These are phyloP conservation scores for Rhodosporidiobolus odoratus DNA, from an alignment of 768 basidiomycete species.

Conservation along the genomic window DNA sequence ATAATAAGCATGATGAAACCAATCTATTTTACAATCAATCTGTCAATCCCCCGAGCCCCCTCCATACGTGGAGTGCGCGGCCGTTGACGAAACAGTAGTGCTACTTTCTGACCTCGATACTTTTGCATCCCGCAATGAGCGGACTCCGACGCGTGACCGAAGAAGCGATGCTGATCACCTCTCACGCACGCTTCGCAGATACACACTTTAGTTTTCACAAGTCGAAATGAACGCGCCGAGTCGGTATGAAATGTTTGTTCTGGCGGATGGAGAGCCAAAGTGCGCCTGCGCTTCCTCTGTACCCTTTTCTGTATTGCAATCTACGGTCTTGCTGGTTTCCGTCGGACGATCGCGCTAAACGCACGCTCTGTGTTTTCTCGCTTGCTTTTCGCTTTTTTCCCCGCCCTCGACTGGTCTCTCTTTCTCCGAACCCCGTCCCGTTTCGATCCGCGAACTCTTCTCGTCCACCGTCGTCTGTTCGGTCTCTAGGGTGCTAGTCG, in stretches of 20 bases:
- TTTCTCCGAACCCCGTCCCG: too few relatives aligned
- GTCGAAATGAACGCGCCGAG: conserved; percentile 83
- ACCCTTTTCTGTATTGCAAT: not conserved
- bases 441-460: conserved; percentile 6
- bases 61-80: conserved; percentile 2
- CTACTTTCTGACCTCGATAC: conserved; percentile 36
- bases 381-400: not conserved
- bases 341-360: not conserved
- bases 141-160: too few relatives aligned
- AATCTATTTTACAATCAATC: conserved; percentile 47
- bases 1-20: conserved; percentile 27
- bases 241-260: conserved; percentile 80
- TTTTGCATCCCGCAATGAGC: conserved; percentile 36
- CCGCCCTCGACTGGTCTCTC: not conserved
- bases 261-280: conserved; percentile 90
- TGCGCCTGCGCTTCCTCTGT: conserved; percentile 52
- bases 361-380: not conserved
- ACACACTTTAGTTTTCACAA: not conserved
- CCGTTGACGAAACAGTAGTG: conserved; percentile 34
- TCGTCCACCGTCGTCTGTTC: conserved; percentile 6
- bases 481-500: conserved; percentile 67
- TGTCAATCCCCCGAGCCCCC: conserved; percentile 55
- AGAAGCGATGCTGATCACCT: too few relatives aligned
- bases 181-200: not conserved
- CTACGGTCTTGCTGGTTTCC: not conserved